These are phyloP conservation scores for Quercus ilex DNA, from an alignment of 306 rosid species.

Conservation along the genomic window DNA sequence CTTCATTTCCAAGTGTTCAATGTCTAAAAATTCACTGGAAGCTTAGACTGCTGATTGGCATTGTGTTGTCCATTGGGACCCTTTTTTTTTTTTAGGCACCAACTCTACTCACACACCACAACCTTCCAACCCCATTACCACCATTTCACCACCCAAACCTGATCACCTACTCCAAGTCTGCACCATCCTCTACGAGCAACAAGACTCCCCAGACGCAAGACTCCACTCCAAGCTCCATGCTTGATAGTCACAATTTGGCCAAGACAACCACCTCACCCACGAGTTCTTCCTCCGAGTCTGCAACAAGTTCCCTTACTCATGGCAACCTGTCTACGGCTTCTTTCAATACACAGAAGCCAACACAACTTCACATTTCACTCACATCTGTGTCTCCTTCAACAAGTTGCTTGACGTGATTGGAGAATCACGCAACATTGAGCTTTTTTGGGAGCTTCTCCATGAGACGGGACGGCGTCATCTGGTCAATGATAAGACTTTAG, in stretches of 20 bases:
- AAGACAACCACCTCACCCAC: conserved; percentile 43
- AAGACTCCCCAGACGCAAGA: conserved; percentile 55
- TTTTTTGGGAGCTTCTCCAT: conserved; percentile 1
- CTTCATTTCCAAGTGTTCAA: no score
- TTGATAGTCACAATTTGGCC: conserved; percentile 24
- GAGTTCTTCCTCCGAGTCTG: conserved; percentile 88
- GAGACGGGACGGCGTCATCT: no score
- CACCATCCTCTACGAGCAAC: conserved; percentile 64
- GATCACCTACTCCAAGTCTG: conserved; percentile 25
- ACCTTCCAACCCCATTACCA: not conserved
- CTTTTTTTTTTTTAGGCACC: not conserved
- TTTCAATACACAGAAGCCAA: no score
- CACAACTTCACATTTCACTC: no score
- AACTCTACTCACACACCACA: conserved; percentile 10
- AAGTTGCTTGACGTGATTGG: no score
- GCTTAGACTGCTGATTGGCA: no score
- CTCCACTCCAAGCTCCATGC: conserved; percentile 50
- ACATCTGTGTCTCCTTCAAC: no score
- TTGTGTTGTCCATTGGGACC: no score
- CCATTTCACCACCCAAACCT: conserved; percentile 37
- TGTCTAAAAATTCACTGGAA: conserved; percentile 33
- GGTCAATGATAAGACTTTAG: no score
- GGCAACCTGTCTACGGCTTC: no score
- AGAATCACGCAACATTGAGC: no score
- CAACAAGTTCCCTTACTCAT: no score